Conservation (phyloP, 441 rosid species). For the Adansonia grandidieri region DNA sequence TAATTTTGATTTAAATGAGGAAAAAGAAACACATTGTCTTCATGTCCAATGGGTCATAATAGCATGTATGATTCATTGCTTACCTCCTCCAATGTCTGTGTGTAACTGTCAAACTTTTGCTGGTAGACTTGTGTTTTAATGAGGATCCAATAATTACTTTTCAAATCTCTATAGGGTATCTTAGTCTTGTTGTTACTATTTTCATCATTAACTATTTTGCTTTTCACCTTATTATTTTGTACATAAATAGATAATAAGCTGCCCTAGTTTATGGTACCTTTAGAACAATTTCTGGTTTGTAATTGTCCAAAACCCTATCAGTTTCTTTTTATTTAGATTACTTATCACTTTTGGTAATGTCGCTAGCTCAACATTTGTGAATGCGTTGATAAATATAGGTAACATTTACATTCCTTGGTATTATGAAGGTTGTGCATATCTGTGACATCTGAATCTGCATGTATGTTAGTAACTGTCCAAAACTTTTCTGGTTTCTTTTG, state of each 20-base stretch:
- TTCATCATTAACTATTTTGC: not conserved
- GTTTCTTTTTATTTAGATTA: conserved; percentile 1
- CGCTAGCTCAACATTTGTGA: not conserved
- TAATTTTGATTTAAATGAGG: conserved; percentile 5
- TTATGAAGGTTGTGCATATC: not conserved
- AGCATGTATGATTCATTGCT: conserved; percentile 13
- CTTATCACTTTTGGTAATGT: not conserved
- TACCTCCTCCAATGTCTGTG: not conserved
- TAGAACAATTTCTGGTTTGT: not conserved
- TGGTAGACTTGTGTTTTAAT: not conserved
- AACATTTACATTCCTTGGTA: not conserved
- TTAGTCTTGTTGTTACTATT: not conserved
- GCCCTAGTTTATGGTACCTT: not conserved
- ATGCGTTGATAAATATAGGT: not conserved
- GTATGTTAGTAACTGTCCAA: conserved; percentile 1
- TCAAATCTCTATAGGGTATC: not conserved
- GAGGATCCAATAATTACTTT: not conserved
- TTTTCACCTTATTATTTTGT: not conserved
- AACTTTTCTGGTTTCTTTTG: not conserved
- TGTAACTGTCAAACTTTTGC: not conserved
- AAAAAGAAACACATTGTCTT: not conserved
- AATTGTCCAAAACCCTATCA: not conserved
- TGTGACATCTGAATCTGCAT: conserved; percentile 14
- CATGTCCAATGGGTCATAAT: not conserved
- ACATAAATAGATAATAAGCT: not conserved